Evolutionary conservation across 345 rosid genomes (phyloP).

Genomic region (Anastatica hierochuntica): DNA sequence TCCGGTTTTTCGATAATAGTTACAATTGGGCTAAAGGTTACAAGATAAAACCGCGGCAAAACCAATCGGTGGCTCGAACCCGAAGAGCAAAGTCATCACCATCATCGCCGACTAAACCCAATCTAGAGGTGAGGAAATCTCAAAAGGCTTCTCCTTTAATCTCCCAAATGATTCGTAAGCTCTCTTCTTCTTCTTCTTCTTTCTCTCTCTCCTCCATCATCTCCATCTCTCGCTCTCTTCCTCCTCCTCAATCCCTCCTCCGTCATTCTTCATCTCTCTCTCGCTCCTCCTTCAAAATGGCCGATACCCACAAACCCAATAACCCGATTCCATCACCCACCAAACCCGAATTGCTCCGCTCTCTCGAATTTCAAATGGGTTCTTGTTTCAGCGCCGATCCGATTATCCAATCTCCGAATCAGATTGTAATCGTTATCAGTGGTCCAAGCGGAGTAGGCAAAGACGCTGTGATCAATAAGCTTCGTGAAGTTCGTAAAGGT

Average conservation of each 20-base stretch:
- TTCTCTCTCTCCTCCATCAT: slow-evolving; percentile 15
- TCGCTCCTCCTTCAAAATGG: slow-evolving; percentile 39
- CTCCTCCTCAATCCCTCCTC: slow-evolving; percentile 14
- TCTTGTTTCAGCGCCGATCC: slow-evolving; percentile 41
- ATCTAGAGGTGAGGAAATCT: too few relatives aligned
- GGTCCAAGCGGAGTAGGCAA: slow-evolving; percentile 96
- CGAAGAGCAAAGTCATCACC: too few relatives aligned
- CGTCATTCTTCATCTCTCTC: slow-evolving; percentile 15
- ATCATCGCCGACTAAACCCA: too few relatives aligned
- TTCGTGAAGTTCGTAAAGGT: slow-evolving; percentile 43
- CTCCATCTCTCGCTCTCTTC: slow-evolving; percentile 10
- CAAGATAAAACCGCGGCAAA: too few relatives aligned
- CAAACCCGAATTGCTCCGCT: slow-evolving; percentile 52
- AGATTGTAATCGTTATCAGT: slow-evolving; percentile 62
- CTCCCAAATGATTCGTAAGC: slow-evolving; percentile 43
- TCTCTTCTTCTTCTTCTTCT: slow-evolving; percentile 27
- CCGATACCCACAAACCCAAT: slow-evolving; percentile 30
- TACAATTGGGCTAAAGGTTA: too few relatives aligned
- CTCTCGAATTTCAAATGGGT: slow-evolving; percentile 60
- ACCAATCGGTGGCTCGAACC: too few relatives aligned
- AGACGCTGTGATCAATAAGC: slow-evolving; percentile 69
- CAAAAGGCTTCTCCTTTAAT: slow-evolving; percentile 14
- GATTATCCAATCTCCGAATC: slow-evolving; percentile 39
- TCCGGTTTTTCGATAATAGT: too few relatives aligned
- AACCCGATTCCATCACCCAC: slow-evolving; percentile 7